Evolutionary conservation across 2,329 filamentous ascomycete species (phyloP).

Genomic region (Diplodia corticola): DNA sequence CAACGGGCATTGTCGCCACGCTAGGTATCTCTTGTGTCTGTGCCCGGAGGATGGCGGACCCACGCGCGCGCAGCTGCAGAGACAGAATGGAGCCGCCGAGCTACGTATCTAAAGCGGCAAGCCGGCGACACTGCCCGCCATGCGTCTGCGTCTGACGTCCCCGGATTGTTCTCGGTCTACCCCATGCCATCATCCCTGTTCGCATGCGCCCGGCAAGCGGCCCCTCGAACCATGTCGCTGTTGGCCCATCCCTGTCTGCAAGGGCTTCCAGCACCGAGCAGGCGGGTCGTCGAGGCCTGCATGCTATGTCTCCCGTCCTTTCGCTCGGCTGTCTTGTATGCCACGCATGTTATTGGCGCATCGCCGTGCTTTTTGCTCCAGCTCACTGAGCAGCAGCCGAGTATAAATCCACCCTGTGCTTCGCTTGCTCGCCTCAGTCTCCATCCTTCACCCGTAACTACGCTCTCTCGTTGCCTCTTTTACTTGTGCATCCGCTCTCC

Average conservation of each 20-base stretch:
- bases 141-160: slow-evolving; percentile 4
- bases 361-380: slow-evolving; percentile 6
- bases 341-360: slow-evolving; percentile 19
- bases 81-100: slow-evolving; percentile 17
- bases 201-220: slow-evolving; percentile 16
- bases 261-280: slow-evolving; percentile 13
- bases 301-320: slow-evolving; percentile 9
- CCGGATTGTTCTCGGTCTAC: slow-evolving; percentile 15
- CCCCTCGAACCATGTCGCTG: slow-evolving; percentile 15
- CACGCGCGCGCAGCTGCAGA: slow-evolving; percentile 2
- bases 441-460: neutral
- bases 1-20: slow-evolving; percentile 1
- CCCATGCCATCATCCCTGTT: neutral
- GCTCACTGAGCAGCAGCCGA: slow-evolving; percentile 6
- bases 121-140: slow-evolving; percentile 10
- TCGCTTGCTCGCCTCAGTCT: neutral
- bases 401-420: slow-evolving; percentile 10
- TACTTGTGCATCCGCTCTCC: neutral
- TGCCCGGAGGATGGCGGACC: slow-evolving; percentile 4
- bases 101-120: slow-evolving; percentile 20
- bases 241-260: slow-evolving; percentile 15
- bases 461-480: neutral
- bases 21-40: slow-evolving; percentile 10
- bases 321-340: slow-evolving; percentile 20
- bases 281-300: slow-evolving; percentile 4